Base-by-base conservation (phyloP, 352 stramenopile genomes). In the Pythium aristosporum region DNA sequence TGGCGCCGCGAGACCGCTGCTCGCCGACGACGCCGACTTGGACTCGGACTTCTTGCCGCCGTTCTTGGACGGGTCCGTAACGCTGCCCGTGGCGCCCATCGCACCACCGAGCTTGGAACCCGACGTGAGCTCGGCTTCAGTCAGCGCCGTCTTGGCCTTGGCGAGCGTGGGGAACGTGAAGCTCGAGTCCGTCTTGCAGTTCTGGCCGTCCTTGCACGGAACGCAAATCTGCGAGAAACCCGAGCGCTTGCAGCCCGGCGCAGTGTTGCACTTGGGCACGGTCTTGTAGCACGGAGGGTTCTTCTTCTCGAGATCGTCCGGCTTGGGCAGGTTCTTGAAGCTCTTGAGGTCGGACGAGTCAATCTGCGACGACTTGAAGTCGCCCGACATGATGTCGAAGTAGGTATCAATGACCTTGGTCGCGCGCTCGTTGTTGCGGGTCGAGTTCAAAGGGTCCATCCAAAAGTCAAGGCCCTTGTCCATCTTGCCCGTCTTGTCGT, bases 241-340 rank as follows among this genome's bases (percentile, higher is more conserved):
- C 2, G 73, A 72, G 50, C 85, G 85, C 70, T 88, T 80, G 69
- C 85, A 93, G 52, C 82, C 82, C 23, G 67, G 76, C 39, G 73
- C 75, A 13, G 61, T 74, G 18, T 77, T 77, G 48, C 84, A 92
- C 12, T 65, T 61, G 16, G 66, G 46, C 15, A 88, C 78, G 21
- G 76, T 87, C 72, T 77, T 72, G 67, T 87, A 94, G 69, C 85
- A 94, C 41, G 79, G 80, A 13, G 82, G 82, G 69, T 94, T 94
- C 5, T 44, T 20, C 12, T 64, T 58, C 23, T 68, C 69, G 20
- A 94, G 78, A 15, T 80, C 67, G 8, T 73, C 61, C 1, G 73
- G 65, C 8, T 73, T 75, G 9, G 82, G 85, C 12, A 94, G 60
- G 13, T 66, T 11, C 55, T 75, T 73, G 65, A 89, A 91, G 25